Percentiles rank a stretch among this genome's conserved stretches.
Conservation (phyloP, 139 green algal genomes). For the Edaphochlamys debaryana region DNA sequence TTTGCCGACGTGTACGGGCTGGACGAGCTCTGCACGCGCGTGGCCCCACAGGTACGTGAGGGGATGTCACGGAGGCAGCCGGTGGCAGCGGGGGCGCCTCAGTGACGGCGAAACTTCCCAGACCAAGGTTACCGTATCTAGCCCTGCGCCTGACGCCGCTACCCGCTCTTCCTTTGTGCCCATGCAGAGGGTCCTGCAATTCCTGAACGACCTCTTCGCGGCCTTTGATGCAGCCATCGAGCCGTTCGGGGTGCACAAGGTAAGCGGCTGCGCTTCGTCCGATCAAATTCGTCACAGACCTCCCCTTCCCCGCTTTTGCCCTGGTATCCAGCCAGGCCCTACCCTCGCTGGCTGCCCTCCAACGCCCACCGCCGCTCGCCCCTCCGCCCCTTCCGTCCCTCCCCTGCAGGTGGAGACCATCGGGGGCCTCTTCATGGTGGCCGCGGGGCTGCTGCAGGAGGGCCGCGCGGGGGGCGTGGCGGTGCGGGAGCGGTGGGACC, state of each 20-base stretch:
- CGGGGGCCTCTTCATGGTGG: constrained; percentile 34
- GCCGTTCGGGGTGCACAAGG: constrained; percentile 39
- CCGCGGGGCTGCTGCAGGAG: constrained; percentile 5
- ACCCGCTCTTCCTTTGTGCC: too few relatives aligned
- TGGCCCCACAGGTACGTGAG: constrained; percentile 4
- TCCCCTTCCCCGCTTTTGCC: too few relatives aligned
- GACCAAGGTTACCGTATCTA: too few relatives aligned
- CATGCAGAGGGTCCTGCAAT: too few relatives aligned
- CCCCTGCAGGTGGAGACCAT: constrained; percentile 29
- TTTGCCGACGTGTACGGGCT: constrained; percentile 21
- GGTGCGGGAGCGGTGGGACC: constrained; percentile 35
- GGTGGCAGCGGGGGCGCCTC: too few relatives aligned
- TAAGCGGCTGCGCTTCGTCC: neutral
- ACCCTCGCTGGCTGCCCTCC: too few relatives aligned
- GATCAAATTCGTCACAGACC: neutral
- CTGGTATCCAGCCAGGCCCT: too few relatives aligned
- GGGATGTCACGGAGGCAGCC: neutral
- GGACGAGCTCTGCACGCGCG: constrained; percentile 22
- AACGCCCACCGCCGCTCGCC: neutral
- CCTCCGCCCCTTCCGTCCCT: neutral
- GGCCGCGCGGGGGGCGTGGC: constrained; percentile 20
- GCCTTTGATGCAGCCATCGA: constrained; percentile 24
- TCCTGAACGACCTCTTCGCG: constrained; percentile 33
- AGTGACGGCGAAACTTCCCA: too few relatives aligned
- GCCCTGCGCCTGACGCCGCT: too few relatives aligned